Percentiles rank a stretch among this genome's conserved stretches.
phyloP scores from a whole-genome alignment of 140 eudicot species.

The Ambrosia hybrid region DNA sequence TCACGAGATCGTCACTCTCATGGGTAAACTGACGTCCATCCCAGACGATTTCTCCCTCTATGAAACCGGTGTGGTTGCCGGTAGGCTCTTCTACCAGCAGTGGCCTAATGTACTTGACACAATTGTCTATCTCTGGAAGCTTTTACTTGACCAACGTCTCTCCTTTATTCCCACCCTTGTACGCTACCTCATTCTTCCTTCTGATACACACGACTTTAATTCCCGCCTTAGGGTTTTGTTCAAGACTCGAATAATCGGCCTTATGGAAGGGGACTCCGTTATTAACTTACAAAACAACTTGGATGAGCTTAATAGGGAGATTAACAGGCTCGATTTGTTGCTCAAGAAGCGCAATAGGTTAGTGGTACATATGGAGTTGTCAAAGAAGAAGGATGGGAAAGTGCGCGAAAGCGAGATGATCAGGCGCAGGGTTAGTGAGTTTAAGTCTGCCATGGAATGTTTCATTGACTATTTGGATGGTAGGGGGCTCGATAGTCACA shows the following conservation, averaged over 20 bases:
- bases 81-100: constrained; percentile 45
- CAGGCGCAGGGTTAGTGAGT: constrained; percentile 49
- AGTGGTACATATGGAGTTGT: constrained; percentile 22
- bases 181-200: constrained; percentile 45
- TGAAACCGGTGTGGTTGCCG: constrained; percentile 23
- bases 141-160: constrained; percentile 22
- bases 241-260: constrained; percentile 17
- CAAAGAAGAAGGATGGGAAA: constrained; percentile 38
- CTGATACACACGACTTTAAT: constrained; percentile 58
- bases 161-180: constrained; percentile 40
- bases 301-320: constrained; percentile 36
- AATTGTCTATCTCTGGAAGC: constrained; percentile 48
- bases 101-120: constrained; percentile 63
- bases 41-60: constrained; percentile 33
- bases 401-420: constrained; percentile 38
- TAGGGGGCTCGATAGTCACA: not conserved
- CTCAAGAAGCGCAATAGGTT: constrained; percentile 25
- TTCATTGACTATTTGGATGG: constrained; percentile 50
- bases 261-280: constrained; percentile 52
- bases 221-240: constrained; percentile 51
- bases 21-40: constrained; percentile 28
- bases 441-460: constrained; percentile 51
- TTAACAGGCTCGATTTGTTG: not conserved
- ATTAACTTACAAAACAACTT: constrained; percentile 37
- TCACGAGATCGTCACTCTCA: constrained; percentile 31